Percentiles rank a stretch among this genome's conserved stretches.
phyloP scores from a whole-genome alignment of 345 rosid species.

The Hypericum androsaemum region DNA sequence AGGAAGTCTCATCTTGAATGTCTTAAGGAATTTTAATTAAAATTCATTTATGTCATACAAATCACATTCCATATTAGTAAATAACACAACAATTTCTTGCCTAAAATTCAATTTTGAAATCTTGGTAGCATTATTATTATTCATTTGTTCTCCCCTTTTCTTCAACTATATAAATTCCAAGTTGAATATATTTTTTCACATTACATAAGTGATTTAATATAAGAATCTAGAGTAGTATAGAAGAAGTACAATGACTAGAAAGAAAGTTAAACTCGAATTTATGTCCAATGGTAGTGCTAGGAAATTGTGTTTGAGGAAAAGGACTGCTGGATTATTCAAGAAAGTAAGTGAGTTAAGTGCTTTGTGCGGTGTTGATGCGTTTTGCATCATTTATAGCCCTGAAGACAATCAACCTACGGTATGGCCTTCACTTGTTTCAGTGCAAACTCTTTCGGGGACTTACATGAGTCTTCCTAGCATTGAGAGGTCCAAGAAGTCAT shows the following conservation, averaged over 20 bases:
- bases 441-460: conserved; percentile 10
- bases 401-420: conserved; percentile 25
- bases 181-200: too few species aligned
- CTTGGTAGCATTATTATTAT: too few species aligned
- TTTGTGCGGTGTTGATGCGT: conserved; percentile 32
- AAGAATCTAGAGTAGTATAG: too few species aligned
- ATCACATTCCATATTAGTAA: too few species aligned
- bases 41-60: too few species aligned
- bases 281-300: conserved; percentile 28
- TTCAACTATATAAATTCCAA: too few species aligned
- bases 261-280: conserved; percentile 33
- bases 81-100: too few species aligned
- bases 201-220: too few species aligned
- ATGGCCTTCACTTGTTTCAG: conserved; percentile 25
- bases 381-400: conserved; percentile 27
- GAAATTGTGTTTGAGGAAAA: conserved; percentile 39
- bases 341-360: conserved; percentile 37
- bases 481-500: conserved; percentile 24
- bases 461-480: conserved; percentile 18
- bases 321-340: conserved; percentile 31
- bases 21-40: too few species aligned
- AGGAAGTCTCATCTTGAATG: too few species aligned
- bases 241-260: conserved; percentile 30
- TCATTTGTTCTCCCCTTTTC: too few species aligned
- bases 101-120: too few species aligned